Conservation (phyloP, 2,329 filamentous ascomycete genomes). For the Macrophomina tecta region DNA sequence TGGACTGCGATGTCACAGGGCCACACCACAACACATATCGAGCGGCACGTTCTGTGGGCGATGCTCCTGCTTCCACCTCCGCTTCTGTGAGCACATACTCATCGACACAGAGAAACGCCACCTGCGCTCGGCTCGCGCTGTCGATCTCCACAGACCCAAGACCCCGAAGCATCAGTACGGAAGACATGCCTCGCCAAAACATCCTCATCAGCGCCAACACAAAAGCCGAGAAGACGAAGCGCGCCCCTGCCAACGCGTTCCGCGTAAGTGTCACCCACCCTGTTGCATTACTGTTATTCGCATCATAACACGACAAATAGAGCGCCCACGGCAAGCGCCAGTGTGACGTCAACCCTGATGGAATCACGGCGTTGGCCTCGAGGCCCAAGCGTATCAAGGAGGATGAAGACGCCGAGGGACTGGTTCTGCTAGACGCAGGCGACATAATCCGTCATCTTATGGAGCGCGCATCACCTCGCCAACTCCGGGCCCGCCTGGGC, state of each 20-base stretch:
- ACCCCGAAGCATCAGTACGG: not conserved
- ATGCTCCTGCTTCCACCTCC: no score
- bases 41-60: no score
- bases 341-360: not conserved
- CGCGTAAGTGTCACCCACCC: not conserved
- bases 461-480: not conserved
- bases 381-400: not conserved
- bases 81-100: no score
- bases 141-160: not conserved
- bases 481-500: not conserved
- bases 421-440: not conserved
- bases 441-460: not conserved
- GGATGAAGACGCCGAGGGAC: not conserved
- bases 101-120: no score
- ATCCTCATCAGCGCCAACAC: no score
- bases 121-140: not conserved
- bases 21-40: no score
- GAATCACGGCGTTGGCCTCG: not conserved
- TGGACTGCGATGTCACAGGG: no score
- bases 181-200: not conserved
- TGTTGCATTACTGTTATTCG: no score
- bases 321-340: not conserved
- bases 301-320: not conserved
- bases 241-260: not conserved
- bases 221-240: not conserved